A percentile compares a stretch with the other conserved stretches of the same genome.
Conservation (phyloP, 176 grass and related monocot genomes). For the Alopecurus myosuroides region DNA sequence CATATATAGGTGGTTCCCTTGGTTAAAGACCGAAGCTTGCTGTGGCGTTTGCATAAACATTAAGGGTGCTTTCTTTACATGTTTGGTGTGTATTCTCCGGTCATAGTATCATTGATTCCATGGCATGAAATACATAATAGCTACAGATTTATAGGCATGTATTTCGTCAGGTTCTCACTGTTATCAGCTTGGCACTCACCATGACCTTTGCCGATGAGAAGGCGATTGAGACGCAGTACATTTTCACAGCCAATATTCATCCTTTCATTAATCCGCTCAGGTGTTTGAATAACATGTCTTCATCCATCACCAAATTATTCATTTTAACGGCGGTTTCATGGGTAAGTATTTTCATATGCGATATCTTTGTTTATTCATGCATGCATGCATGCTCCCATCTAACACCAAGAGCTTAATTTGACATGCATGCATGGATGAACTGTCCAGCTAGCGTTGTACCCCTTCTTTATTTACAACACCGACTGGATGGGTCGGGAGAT, state of each 20-base stretch:
- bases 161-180: background rate
- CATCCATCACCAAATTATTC: background rate
- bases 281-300: background rate
- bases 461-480: background rate
- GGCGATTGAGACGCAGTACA: background rate
- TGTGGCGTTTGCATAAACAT: background rate
- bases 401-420: background rate
- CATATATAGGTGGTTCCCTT: background rate
- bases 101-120: background rate
- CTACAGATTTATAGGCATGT: background rate
- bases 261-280: background rate
- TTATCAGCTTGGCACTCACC: background rate
- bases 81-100: background rate
- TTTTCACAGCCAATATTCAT: background rate
- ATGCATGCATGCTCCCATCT: background rate
- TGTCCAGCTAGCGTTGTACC: background rate
- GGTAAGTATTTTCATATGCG: background rate
- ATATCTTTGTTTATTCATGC: background rate
- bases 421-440: background rate
- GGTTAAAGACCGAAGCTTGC: background rate
- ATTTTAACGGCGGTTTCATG: background rate
- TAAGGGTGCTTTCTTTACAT: background rate
- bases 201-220: background rate
- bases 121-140: background rate
- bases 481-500: background rate